Conservation (phyloP, 1,284 basidiomycete species). For the Inonotus obliquus region DNA sequence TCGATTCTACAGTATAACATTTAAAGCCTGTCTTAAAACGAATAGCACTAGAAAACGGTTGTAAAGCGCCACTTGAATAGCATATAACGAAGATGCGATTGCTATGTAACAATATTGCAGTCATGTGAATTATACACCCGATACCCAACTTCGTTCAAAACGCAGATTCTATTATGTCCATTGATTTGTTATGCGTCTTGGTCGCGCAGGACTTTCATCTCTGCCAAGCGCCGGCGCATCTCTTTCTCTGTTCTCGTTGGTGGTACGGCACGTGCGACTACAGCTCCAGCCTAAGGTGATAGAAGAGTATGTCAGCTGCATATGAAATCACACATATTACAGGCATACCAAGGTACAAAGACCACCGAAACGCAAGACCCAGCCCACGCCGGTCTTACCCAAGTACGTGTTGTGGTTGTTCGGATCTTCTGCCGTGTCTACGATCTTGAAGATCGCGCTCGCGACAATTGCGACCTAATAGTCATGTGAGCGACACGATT, state of each 20-base stretch:
- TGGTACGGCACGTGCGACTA: conserved; percentile 74
- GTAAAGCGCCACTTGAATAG: background rate
- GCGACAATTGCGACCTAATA: conserved; percentile 82
- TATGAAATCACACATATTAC: background rate
- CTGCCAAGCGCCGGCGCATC: conserved; percentile 75
- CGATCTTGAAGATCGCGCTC: conserved; percentile 81
- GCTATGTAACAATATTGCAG: background rate
- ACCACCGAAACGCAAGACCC: conserved; percentile 92
- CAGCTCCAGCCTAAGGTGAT: conserved; percentile 49
- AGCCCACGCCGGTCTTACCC: conserved; percentile 85
- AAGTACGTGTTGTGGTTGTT: conserved; percentile 55
- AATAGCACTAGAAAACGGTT: background rate
- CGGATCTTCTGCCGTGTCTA: conserved; percentile 50
- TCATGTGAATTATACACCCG: background rate
- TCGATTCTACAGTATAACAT: background rate
- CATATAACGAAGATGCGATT: background rate
- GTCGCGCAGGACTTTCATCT: conserved; percentile 64
- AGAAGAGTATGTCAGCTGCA: background rate
- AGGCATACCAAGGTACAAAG: conserved; percentile 64
- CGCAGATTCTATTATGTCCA: conserved; percentile 25
- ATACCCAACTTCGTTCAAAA: background rate
- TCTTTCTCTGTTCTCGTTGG: conserved; percentile 86
- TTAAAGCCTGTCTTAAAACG: background rate
- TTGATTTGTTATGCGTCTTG: conserved; percentile 34
- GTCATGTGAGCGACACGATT: background rate